phyloP scores from a whole-genome alignment of 257 asterid genomes.

The Penstemon barbatus region DNA sequence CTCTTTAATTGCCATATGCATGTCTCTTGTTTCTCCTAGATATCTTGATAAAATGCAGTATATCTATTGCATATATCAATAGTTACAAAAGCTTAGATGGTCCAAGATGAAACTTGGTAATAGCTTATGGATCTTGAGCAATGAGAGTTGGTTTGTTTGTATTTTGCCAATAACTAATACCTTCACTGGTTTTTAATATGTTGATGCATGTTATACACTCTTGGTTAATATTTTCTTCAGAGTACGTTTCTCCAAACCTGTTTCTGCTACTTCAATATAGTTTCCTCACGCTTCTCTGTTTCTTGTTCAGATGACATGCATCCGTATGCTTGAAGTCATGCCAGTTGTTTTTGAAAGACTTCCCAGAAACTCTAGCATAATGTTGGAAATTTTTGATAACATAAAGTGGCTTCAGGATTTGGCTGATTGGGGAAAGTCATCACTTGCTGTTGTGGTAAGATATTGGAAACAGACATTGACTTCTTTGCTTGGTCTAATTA shows the following conservation, averaged over 20 bases:
- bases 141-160: constrained; percentile 19
- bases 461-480: constrained; percentile 82
- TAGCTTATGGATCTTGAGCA: constrained; percentile 16
- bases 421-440: constrained; percentile 90
- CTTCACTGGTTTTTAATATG: constrained; percentile 5
- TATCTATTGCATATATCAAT: too few species aligned
- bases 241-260: constrained; percentile 21
- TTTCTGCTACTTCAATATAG: constrained; percentile 24
- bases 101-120: constrained; percentile 16
- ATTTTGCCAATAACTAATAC: constrained; percentile 17
- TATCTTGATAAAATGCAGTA: constrained; percentile 14
- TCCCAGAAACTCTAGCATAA: constrained; percentile 37
- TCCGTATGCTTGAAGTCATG: constrained; percentile 81
- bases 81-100: constrained; percentile 22
- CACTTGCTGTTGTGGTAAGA: constrained; percentile 79
- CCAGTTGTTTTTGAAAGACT: constrained; percentile 70
- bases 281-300: constrained; percentile 21
- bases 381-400: constrained; percentile 39
- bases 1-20: constrained; percentile 20
- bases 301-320: constrained; percentile 79
- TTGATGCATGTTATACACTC: constrained; percentile 24
- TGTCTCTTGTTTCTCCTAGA: constrained; percentile 19
- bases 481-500: constrained; percentile 67
- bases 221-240: constrained; percentile 19
- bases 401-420: constrained; percentile 74